A percentile compares a stretch with the other conserved stretches of the same genome.
Evolutionary conservation across 345 rosid species (phyloP).

Genomic region (Turritis glabra): DNA sequence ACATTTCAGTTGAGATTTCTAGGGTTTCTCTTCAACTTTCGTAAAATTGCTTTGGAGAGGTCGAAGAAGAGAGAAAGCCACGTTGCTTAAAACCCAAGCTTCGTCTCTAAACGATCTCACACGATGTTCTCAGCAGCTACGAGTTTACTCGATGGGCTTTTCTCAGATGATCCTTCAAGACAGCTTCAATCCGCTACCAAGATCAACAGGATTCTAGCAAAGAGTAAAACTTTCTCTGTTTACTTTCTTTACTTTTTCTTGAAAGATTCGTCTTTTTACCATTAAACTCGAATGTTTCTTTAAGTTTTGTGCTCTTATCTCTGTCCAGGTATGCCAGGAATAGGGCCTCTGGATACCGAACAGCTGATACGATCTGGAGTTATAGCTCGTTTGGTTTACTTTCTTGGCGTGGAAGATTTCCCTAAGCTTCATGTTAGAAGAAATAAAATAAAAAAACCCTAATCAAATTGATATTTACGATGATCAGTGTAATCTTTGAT

Average conservation of each 20-base stretch:
- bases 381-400: constrained; percentile 58
- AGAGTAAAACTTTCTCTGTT: not conserved
- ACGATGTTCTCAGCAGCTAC: not conserved
- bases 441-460: too few relatives aligned
- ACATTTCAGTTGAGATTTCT: not conserved
- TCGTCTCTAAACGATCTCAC: not conserved
- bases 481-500: not conserved
- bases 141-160: not conserved
- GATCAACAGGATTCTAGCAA: not conserved
- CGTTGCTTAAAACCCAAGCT: not conserved
- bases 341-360: not conserved
- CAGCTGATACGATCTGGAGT: constrained; percentile 48
- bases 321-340: not conserved
- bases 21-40: not conserved
- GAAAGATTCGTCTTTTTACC: not conserved
- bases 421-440: constrained; percentile 62
- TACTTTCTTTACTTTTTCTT: not conserved
- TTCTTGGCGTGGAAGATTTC: constrained; percentile 55
- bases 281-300: not conserved
- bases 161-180: not conserved
- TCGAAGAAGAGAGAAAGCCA: not conserved
- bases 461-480: not conserved
- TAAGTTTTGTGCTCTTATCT: not conserved
- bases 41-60: not conserved
- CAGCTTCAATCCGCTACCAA: not conserved